A percentile compares a stretch with the other conserved stretches of the same genome.
Conservation (phyloP, 192 early-diverging fungal genomes). For the Coemansia sp. region DNA sequence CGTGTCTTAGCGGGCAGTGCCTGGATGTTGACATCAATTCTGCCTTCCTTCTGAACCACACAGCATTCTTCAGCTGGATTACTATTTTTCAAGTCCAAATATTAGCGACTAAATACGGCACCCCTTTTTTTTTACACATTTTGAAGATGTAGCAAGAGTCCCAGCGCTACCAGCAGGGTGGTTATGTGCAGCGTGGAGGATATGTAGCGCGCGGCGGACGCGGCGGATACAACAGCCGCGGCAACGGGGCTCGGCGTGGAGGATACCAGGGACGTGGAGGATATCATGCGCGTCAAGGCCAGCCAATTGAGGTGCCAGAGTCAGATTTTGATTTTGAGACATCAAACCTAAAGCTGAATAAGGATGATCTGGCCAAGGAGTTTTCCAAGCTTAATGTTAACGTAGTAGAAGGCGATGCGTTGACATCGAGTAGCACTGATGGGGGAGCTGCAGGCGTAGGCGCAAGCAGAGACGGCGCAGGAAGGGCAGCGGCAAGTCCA, state of each 20-base stretch:
- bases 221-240: constrained; percentile 29
- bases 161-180: constrained; percentile 36
- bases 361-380: constrained; percentile 77
- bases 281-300: constrained; percentile 31
- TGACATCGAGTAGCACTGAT: neutral
- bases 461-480: neutral
- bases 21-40: constrained; percentile 48
- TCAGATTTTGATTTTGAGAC: constrained; percentile 96
- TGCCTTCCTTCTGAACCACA: constrained; percentile 55
- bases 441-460: neutral
- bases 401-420: constrained; percentile 25
- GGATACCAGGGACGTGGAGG: constrained; percentile 45
- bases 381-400: constrained; percentile 57
- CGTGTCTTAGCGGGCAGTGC: constrained; percentile 19
- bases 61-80: neutral
- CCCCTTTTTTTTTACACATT: neutral
- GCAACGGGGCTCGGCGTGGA: constrained; percentile 25
- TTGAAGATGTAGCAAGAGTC: constrained; percentile 11
- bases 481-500: constrained; percentile 22
- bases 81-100: neutral
- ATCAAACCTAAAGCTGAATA: constrained; percentile 94
- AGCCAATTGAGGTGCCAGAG: constrained; percentile 62
- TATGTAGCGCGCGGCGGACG: constrained; percentile 20
- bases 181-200: constrained; percentile 26
- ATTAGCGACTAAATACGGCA: neutral